phyloP scores from a whole-genome alignment of 2,329 filamentous ascomycete species.

The Penicillium sp. region DNA sequence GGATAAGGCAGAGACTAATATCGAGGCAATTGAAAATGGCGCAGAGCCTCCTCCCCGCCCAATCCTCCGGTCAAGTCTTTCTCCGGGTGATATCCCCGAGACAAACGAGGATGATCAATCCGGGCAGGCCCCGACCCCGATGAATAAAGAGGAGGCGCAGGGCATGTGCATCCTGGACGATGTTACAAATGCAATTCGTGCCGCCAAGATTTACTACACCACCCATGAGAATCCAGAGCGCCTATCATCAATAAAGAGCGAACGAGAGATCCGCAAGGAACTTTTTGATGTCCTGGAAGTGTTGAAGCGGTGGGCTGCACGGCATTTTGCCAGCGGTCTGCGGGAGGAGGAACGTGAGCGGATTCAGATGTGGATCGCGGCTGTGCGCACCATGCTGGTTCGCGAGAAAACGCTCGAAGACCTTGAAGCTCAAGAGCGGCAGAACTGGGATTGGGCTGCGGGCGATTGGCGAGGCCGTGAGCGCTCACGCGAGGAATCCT shows the following conservation, averaged over 20 bases:
- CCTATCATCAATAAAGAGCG: conserved; percentile 80
- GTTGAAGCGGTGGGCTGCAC: conserved; percentile 83
- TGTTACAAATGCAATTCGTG: conserved; percentile 89
- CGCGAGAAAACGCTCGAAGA: conserved; percentile 75
- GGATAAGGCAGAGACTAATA: conserved; percentile 63
- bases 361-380: conserved; percentile 75
- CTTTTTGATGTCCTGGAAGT: conserved; percentile 84
- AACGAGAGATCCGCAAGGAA: conserved; percentile 80
- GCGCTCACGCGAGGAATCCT: conserved; percentile 74
- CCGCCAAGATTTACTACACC: conserved; percentile 95
- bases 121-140: conserved; percentile 35
- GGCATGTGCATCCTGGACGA: conserved; percentile 90
- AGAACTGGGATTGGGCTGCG: conserved; percentile 75
- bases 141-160: conserved; percentile 80
- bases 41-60: conserved; percentile 30
- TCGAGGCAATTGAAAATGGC: conserved; percentile 49
- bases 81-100: conserved; percentile 37
- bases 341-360: conserved; percentile 71
- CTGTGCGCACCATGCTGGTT: conserved; percentile 72
- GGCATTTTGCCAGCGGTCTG: conserved; percentile 81
- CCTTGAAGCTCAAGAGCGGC: conserved; percentile 67
- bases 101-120: conserved; percentile 39
- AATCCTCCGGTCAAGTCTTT: conserved; percentile 31
- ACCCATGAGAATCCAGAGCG: conserved; percentile 83
- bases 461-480: conserved; percentile 75